phyloP scores from a whole-genome alignment of 2,329 filamentous ascomycete genomes.

The Rhexocercosporidium sp. region DNA sequence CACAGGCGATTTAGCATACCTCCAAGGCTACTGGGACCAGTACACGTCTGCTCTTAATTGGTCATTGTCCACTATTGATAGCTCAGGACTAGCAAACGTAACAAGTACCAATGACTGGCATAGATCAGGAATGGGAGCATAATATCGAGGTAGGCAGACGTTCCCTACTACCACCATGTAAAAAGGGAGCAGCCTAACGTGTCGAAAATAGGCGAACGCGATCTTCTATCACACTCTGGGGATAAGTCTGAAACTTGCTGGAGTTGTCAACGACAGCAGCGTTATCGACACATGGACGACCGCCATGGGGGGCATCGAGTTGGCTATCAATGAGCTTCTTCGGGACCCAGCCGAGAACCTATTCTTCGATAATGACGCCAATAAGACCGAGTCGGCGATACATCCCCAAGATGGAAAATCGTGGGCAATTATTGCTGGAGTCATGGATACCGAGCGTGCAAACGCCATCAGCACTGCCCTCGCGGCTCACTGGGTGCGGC shows the following conservation, averaged over 20 bases:
- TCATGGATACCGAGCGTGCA: conserved; percentile 45
- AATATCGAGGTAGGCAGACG: conserved; percentile 14
- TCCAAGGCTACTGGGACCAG: conserved; percentile 51
- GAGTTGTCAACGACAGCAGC: conserved; percentile 22
- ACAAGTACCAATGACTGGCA: conserved; percentile 34
- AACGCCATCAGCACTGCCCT: conserved; percentile 39
- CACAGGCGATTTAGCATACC: conserved; percentile 55
- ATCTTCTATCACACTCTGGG: conserved; percentile 52
- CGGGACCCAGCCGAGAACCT: conserved; percentile 47
- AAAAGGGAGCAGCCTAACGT: no score
- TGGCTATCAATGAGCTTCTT: conserved; percentile 26
- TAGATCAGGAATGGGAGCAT: conserved; percentile 35
- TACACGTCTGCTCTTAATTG: conserved; percentile 53
- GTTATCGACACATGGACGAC: conserved; percentile 12
- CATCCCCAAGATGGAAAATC: conserved; percentile 65
- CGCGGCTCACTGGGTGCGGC: conserved; percentile 37
- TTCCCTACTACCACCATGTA: no score
- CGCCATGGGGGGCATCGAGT: conserved; percentile 17
- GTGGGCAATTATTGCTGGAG: conserved; percentile 48
- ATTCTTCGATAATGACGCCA: conserved; percentile 54
- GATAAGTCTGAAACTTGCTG: conserved; percentile 51
- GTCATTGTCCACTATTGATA: conserved; percentile 48
- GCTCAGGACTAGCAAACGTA: conserved; percentile 39
- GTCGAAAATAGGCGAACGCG: conserved; percentile 20
- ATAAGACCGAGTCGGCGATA: conserved; percentile 52